Evolutionary conservation across 2,329 filamentous ascomycete genomes (phyloP), one percentile per base, ranked within the genome.

Genomic region (Cercospora sesami): DNA sequence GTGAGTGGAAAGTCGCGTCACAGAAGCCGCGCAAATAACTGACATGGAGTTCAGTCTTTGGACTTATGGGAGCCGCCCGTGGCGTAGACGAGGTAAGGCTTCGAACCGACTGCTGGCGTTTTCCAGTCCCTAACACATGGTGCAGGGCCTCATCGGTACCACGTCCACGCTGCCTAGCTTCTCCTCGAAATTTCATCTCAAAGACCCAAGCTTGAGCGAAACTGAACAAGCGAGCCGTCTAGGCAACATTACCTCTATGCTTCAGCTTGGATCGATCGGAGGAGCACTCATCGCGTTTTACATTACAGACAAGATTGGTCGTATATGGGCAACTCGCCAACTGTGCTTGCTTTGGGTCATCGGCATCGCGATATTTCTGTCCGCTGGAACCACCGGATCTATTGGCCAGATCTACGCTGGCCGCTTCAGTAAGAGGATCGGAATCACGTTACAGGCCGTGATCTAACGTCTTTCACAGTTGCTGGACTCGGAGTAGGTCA

Each of bases 201-300:
- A 82, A 5, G 81, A 82, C 1, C 88, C 89, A 74, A 81, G 79
- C 57, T 73, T 79, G 21, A 68, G 18, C 23, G 81, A 85, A 76
- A 48, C 33, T 8, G 88, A 90, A 69, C 88, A 91, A 77, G 89
- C 90, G 80, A 88, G 91, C 51, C 69, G 73, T 8, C 69, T 76
- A 12, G 73, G 71, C n/a, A 94, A 94, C 78, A 90, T 94, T 65
- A 90, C 90, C 1, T 86, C 90, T 59, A 94, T 94, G 91, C 91
- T 94, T 0, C 91, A 93, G 79, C 87, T 93, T 74, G 91, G 91
- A 26, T 91, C 87, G 26, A 90, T 94, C 31, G 88, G 83, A 4
- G 91, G 91, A 53, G 89, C 90, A 31, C 82, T 92, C 33, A 84
- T 90, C 71, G 84, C 84, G 4, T 77, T 77, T 66, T 73, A 71